Base-by-base conservation (phyloP, 257 asterid genomes). In the Solanum tarapatanum region DNA sequence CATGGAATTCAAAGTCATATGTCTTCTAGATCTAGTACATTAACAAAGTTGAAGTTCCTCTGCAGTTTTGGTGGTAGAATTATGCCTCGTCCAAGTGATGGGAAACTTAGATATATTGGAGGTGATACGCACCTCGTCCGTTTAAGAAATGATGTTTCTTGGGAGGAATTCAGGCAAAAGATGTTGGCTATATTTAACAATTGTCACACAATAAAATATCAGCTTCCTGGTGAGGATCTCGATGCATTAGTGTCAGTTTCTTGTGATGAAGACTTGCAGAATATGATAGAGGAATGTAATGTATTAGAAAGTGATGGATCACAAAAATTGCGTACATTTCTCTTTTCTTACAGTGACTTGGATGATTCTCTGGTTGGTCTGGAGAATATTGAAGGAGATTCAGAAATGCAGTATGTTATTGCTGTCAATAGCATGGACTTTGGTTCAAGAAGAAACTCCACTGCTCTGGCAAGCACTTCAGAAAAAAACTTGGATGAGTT, bases 211-310 rank as follows among this genome's bases (percentile, higher is more conserved):
- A 92, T 95, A 74, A 96, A 94, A 88, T 96, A 95, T 89, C 99
- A 95, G 93, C 99, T 96, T 92, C 99, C 99, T 37, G 98, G 95
- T 30, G 99, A 96, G 95, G 99, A 96, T 88, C 98, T 96, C 72
- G 99, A 94, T 88, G 93, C 98, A 8, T 89, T 96, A 92, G 98
- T 96, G 37, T 92, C 99, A n/a, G 98, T 96, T 84, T 93, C 99
- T 70, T 91, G 94, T 90, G 95, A 95, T 33, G 98, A 95, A 91
- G 99, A 96, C 90, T 86, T 96, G n/a, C 97, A 91, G 87, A 95
- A 96, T 89, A 95, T 96, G 98, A 93, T 95, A 88, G 99, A 96
- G 88, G 99, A 96, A 91, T 92, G 94, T 87, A 90, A 87, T 83
- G 92, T 86, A 85, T 90, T 94, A 62, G 93, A 88, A 74, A 93